phyloP scores from a whole-genome alignment of 1,284 basidiomycete genomes.

The Sanguinoderma infundibulare region DNA sequence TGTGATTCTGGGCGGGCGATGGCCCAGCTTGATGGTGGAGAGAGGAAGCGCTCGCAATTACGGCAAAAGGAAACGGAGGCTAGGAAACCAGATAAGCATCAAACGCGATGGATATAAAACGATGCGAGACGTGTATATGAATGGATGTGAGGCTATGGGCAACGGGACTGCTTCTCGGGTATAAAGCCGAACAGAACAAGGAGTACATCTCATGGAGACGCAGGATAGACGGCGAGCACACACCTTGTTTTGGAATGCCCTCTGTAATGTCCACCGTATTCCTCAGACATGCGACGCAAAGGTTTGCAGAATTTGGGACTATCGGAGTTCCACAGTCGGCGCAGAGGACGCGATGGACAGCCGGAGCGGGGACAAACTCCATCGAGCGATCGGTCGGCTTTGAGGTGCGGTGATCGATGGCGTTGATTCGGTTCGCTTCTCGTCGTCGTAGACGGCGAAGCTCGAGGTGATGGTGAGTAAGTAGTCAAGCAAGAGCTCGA shows the following conservation, averaged over 20 bases:
- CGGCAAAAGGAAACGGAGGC: constrained; percentile 93
- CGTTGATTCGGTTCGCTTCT: no score
- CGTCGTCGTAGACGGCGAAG: no score
- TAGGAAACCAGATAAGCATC: constrained; percentile 32
- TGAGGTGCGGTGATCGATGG: neutral
- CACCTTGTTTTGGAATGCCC: constrained; percentile 96
- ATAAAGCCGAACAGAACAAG: no score
- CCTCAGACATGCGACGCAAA: constrained; percentile 90
- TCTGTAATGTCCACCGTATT: constrained; percentile 98
- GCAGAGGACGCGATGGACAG: constrained; percentile 78
- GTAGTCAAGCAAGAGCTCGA: no score
- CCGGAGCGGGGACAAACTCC: constrained; percentile 75
- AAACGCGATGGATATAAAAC: neutral
- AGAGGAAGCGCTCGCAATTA: constrained; percentile 95
- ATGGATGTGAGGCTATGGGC: neutral
- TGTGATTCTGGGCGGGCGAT: constrained; percentile 89
- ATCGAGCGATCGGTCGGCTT: constrained; percentile 42
- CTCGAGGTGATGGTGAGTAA: no score
- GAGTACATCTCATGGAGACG: no score
- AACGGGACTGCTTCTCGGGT: no score
- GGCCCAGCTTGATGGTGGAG: constrained; percentile 90
- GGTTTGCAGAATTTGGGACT: constrained; percentile 93
- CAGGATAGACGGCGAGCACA: constrained; percentile 13
- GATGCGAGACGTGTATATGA: neutral
- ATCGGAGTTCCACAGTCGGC: constrained; percentile 91